These are phyloP conservation scores for Cladosporium sp. DNA, from an alignment of 2,329 filamentous ascomycete genomes.

Conservation along the genomic window DNA sequence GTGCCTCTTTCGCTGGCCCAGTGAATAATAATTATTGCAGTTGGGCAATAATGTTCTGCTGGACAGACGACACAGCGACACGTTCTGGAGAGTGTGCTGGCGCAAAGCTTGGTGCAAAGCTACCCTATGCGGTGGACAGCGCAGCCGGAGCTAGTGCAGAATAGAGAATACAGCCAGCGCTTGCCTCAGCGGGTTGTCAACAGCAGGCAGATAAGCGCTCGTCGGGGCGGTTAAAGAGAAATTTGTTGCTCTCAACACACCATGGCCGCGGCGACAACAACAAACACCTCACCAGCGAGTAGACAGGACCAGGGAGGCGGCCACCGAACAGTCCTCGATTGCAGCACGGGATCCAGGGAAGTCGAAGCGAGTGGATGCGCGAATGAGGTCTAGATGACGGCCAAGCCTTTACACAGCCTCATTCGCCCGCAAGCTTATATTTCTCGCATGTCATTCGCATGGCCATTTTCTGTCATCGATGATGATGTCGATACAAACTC, in stretches of 20 bases:
- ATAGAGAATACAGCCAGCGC: not conserved
- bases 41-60: not conserved
- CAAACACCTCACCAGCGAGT: not conserved
- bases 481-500: not conserved
- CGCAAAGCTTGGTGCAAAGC: constrained; percentile 3
- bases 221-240: not conserved
- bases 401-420: constrained; percentile 17
- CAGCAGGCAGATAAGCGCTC: not conserved
- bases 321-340: not conserved
- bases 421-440: constrained; percentile 12
- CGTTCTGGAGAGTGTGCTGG: not conserved
- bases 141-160: not conserved
- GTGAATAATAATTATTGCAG: not conserved
- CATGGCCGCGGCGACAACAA: not conserved
- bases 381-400: not conserved
- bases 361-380: constrained; percentile 9
- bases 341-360: constrained; percentile 6
- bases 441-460: not conserved
- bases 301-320: not conserved
- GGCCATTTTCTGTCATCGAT: not conserved
- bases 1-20: not conserved
- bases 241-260: not conserved
- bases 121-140: not conserved
- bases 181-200: not conserved
- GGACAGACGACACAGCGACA: not conserved